Evolutionary conservation across 306 rosid genomes (phyloP).

Genomic region (Ziziphus jujuba): DNA sequence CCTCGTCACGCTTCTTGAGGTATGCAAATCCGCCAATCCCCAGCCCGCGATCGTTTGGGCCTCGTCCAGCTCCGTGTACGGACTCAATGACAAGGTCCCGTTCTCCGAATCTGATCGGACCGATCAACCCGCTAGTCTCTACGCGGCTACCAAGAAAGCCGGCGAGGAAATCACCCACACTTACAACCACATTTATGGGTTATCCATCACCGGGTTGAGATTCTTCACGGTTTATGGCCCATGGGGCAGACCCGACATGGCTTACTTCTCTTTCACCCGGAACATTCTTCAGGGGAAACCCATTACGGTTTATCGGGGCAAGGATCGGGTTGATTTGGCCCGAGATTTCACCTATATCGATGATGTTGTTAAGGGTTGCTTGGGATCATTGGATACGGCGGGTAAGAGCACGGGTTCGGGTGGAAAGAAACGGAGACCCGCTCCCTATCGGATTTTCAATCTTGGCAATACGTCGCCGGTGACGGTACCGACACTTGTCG

Average conservation of each 20-base stretch:
- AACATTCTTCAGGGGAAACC: constrained; percentile 83
- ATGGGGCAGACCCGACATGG: constrained; percentile 97
- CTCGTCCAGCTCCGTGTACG: constrained; percentile 85
- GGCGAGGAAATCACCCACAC: constrained; percentile 88
- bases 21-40: constrained; percentile 68
- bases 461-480: constrained; percentile 87
- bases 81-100: constrained; percentile 64
- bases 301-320: constrained; percentile 79
- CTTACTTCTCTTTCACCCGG: constrained; percentile 73
- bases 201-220: constrained; percentile 76
- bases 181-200: constrained; percentile 75
- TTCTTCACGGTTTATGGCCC: constrained; percentile 93
- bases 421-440: constrained; percentile 71
- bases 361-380: constrained; percentile 78
- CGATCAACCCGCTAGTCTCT: constrained; percentile 70
- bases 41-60: constrained; percentile 87
- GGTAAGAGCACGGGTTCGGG: constrained; percentile 81
- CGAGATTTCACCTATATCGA: constrained; percentile 84
- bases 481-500: constrained; percentile 75
- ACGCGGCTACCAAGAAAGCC: constrained; percentile 91
- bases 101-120: constrained; percentile 77
- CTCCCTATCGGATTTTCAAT: constrained; percentile 74
- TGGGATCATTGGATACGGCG: constrained; percentile 72
- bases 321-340: constrained; percentile 67
- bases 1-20: constrained; percentile 75